phyloP scores from a whole-genome alignment of 2,329 filamentous ascomycete genomes.

The Trichoderma sp. region DNA sequence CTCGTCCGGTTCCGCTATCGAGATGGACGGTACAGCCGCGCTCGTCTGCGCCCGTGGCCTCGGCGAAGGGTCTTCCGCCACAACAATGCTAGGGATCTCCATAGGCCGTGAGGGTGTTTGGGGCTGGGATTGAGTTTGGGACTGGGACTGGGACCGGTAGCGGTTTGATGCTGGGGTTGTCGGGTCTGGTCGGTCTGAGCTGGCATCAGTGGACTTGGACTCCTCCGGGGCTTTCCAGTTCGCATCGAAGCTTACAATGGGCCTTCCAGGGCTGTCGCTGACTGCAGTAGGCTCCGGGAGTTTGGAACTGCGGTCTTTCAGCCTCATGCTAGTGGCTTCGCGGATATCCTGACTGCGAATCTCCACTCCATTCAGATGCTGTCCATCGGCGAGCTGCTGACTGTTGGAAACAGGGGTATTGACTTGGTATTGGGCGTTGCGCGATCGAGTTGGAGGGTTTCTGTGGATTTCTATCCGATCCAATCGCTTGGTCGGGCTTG shows the following conservation, averaged over 20 bases:
- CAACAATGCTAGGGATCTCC: constrained; percentile 53
- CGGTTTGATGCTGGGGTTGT: constrained; percentile 22
- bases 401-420: constrained; percentile 47
- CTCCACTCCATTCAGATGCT: constrained; percentile 75
- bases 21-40: constrained; percentile 36
- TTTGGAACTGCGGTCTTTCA: constrained; percentile 81
- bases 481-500: constrained; percentile 37
- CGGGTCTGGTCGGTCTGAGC: constrained; percentile 38
- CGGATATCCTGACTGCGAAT: constrained; percentile 84
- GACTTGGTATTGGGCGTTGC: constrained; percentile 73
- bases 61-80: constrained; percentile 47
- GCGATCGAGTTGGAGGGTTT: constrained; percentile 79
- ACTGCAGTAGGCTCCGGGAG: constrained; percentile 86
- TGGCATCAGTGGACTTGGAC: constrained; percentile 61
- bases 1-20: constrained; percentile 32
- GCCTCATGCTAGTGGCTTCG: constrained; percentile 81
- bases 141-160: constrained; percentile 16
- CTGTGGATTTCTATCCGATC: constrained; percentile 71
- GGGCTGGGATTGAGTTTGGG: constrained; percentile 16
- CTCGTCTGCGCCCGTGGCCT: constrained; percentile 29
- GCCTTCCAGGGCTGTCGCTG: constrained; percentile 83
- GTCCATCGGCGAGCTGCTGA: constrained; percentile 41
- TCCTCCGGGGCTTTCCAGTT: constrained; percentile 73
- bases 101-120: constrained; percentile 33
- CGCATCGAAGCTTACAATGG: constrained; percentile 94